These are phyloP conservation scores for Microbotryomycetes sp. DNA, from an alignment of 1,284 basidiomycete genomes.

Conservation along the genomic window DNA sequence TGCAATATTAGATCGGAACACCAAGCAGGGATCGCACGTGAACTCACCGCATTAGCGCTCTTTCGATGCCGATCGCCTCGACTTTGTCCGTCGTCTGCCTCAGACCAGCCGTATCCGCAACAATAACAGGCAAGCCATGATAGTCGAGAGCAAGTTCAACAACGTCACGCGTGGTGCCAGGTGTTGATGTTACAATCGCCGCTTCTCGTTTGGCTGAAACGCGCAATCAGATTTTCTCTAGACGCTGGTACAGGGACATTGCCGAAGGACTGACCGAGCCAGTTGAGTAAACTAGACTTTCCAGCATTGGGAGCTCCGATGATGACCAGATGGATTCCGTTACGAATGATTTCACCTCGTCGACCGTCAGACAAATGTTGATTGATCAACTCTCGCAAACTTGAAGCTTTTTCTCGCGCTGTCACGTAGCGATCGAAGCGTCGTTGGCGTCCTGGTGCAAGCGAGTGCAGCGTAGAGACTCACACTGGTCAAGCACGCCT, in stretches of 20 bases:
- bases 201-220: slow-evolving; percentile 67
- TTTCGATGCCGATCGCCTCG: slow-evolving; percentile 71
- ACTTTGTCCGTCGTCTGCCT: slow-evolving; percentile 63
- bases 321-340: slow-evolving; percentile 70
- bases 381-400: slow-evolving; percentile 50
- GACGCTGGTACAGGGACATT: neutral
- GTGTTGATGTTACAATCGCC: slow-evolving; percentile 74
- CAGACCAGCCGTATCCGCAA: slow-evolving; percentile 78
- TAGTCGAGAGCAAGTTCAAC: slow-evolving; percentile 75
- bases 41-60: slow-evolving; percentile 46
- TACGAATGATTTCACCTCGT: slow-evolving; percentile 72
- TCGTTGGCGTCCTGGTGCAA: too few species aligned
- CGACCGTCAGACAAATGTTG: slow-evolving; percentile 58
- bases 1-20: neutral
- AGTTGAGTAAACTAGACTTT: slow-evolving; percentile 76
- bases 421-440: too few species aligned
- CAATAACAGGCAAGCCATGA: slow-evolving; percentile 69
- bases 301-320: slow-evolving; percentile 86
- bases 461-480: slow-evolving; percentile 4
- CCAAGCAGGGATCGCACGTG: too few species aligned
- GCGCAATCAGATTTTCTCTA: too few species aligned
- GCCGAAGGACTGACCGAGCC: slow-evolving; percentile 53
- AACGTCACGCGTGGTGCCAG: slow-evolving; percentile 81
- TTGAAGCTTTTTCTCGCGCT: slow-evolving; percentile 9
- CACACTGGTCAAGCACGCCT: slow-evolving; percentile 60